Evolutionary conservation across 2,329 filamentous ascomycete genomes (phyloP).

Genomic region (Paramyrothecium roridum): DNA sequence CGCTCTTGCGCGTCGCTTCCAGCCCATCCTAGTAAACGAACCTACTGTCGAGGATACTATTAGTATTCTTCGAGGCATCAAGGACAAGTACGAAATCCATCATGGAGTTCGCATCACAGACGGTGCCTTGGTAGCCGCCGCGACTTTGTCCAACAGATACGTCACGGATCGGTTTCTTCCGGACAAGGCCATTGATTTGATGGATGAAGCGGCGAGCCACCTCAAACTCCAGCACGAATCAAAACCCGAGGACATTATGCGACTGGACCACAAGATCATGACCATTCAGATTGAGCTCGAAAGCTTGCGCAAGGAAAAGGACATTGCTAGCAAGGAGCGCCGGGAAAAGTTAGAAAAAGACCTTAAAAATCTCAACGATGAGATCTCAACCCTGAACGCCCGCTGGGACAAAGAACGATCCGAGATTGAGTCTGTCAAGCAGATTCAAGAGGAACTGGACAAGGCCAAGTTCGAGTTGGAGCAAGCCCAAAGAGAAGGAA

Average conservation of each 20-base stretch:
- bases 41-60: constrained; percentile 90
- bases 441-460: constrained; percentile 84
- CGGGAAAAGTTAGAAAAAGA: constrained; percentile 80
- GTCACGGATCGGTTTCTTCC: constrained; percentile 95
- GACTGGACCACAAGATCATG: constrained; percentile 91
- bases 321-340: constrained; percentile 83
- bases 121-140: constrained; percentile 84
- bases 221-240: constrained; percentile 92
- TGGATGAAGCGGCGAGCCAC: constrained; percentile 92
- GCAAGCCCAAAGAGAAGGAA: constrained; percentile 79
- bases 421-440: constrained; percentile 85
- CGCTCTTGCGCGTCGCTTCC: constrained; percentile 86
- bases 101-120: constrained; percentile 96
- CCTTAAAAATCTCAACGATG: constrained; percentile 72
- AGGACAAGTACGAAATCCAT: constrained; percentile 95
- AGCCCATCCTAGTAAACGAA: constrained; percentile 91
- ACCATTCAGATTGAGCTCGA: constrained; percentile 97
- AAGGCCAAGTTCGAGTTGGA: constrained; percentile 82
- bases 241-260: constrained; percentile 91
- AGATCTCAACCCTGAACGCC: constrained; percentile 70
- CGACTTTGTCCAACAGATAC: constrained; percentile 90
- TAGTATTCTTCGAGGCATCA: constrained; percentile 92
- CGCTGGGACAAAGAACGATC: constrained; percentile 88
- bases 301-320: constrained; percentile 89
- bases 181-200: constrained; percentile 95